A percentile compares a stretch with the other conserved stretches of the same genome.
phyloP scores from a whole-genome alignment of 129 eudicot species.

The Helianthus tuberosus region DNA sequence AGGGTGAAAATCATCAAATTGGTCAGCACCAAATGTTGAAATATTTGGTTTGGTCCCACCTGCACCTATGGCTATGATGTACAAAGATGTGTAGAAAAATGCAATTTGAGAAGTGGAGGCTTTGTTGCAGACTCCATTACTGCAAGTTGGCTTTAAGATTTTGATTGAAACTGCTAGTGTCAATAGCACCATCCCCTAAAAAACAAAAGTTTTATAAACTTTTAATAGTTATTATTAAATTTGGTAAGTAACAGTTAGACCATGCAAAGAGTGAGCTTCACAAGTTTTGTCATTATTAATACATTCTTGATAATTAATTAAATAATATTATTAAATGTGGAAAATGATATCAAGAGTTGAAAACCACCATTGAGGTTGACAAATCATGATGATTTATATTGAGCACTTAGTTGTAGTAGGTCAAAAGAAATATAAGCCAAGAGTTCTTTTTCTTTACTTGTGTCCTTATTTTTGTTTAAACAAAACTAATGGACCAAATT shows the following conservation, averaged over 20 bases:
- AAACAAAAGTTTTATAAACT: not conserved
- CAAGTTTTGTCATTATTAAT: not conserved
- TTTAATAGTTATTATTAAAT: not conserved
- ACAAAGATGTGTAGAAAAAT: slow-evolving; percentile 78
- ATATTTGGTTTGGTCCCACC: slow-evolving; percentile 98
- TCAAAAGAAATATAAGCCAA: slow-evolving; percentile 32
- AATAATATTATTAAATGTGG: slow-evolving; percentile 8
- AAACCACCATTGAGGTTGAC: slow-evolving; percentile 29
- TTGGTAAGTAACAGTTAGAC: slow-evolving; percentile 9
- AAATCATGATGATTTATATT: slow-evolving; percentile 19
- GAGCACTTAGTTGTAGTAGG: slow-evolving; percentile 23
- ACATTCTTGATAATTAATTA: not conserved
- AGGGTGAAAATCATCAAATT: slow-evolving; percentile 85
- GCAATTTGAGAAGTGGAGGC: slow-evolving; percentile 66
- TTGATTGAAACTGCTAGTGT: slow-evolving; percentile 84
- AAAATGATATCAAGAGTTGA: not conserved
- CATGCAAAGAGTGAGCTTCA: slow-evolving; percentile 14
- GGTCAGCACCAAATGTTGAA: slow-evolving; percentile 97
- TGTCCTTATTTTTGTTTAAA: slow-evolving; percentile 2
- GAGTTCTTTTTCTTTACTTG: not conserved
- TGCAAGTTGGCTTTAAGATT: slow-evolving; percentile 71
- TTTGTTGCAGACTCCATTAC: slow-evolving; percentile 67
- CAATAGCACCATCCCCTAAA: slow-evolving; percentile 86
- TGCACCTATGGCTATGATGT: slow-evolving; percentile 82
- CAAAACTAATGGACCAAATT: slow-evolving; percentile 33